phyloP scores from a whole-genome alignment of 768 basidiomycete species.

The Chalciporus pseudorubinellus region DNA sequence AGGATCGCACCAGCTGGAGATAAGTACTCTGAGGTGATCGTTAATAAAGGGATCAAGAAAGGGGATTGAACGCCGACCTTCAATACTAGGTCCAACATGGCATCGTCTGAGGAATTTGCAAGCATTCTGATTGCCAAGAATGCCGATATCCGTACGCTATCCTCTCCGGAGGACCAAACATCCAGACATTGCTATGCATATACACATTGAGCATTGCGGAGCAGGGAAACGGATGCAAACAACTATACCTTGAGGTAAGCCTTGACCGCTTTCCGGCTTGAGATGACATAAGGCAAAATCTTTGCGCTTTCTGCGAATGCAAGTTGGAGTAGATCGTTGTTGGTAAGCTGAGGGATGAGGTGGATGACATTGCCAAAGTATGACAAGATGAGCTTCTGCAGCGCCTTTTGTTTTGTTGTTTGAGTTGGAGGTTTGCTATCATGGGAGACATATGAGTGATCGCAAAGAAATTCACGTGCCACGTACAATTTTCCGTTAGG shows the following conservation, averaged over 20 bases:
- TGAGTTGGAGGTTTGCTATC: constrained; percentile 83
- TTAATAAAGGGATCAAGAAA: neutral
- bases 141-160: constrained; percentile 78
- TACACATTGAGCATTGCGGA: neutral
- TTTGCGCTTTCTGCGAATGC: constrained; percentile 85
- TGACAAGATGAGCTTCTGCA: constrained; percentile 85
- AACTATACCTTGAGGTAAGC: constrained; percentile 77
- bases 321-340: constrained; percentile 61
- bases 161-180: constrained; percentile 79
- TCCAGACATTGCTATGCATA: constrained; percentile 68
- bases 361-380: constrained; percentile 87
- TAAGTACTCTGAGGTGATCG: constrained; percentile 68
- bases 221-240: neutral
- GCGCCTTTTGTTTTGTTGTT: constrained; percentile 73
- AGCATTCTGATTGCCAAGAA: constrained; percentile 83
- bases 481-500: constrained; percentile 84
- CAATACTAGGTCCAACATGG: constrained; percentile 79
- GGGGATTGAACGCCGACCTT: constrained; percentile 51
- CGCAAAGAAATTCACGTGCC: neutral
- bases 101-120: constrained; percentile 72
- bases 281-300: constrained; percentile 83
- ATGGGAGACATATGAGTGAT: neutral
- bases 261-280: constrained; percentile 81
- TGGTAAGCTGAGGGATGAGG: constrained; percentile 71
- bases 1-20: constrained; percentile 76